Evolutionary conservation across 2,329 filamentous ascomycete genomes (phyloP).

Genomic region (Aspergillus puulaauensis): DNA sequence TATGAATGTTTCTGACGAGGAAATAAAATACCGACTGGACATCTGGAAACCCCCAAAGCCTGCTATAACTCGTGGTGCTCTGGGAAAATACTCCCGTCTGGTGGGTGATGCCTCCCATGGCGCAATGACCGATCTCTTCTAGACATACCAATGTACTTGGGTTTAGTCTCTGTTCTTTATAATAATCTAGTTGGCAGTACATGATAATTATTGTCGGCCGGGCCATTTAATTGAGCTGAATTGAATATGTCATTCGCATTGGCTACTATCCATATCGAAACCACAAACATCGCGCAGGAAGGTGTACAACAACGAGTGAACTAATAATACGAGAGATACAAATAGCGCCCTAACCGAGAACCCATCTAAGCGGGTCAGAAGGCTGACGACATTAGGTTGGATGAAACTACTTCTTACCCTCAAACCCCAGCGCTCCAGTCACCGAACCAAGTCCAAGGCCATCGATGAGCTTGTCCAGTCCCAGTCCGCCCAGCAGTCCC

Average conservation of each 20-base stretch:
- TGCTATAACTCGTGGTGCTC: no score
- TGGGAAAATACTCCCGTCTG: no score
- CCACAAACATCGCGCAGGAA: background rate
- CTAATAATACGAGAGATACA: background rate
- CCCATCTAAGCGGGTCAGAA: background rate
- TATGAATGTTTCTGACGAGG: no score
- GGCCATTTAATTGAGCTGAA: no score
- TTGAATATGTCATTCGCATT: background rate
- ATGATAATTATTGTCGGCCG: no score
- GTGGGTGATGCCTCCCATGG: no score
- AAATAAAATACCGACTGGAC: no score
- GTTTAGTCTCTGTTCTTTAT: no score
- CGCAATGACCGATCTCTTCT: no score
- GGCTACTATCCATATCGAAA: background rate
- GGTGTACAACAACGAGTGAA: background rate
- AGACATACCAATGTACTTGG: no score
- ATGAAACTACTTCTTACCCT: conserved; percentile 49
- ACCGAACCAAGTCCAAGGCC: conserved; percentile 52
- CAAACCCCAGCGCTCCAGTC: conserved; percentile 38
- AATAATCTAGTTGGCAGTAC: no score
- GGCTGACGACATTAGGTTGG: background rate
- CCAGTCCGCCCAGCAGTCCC: conserved; percentile 71
- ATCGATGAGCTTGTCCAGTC: conserved; percentile 56
- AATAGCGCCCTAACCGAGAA: background rate
- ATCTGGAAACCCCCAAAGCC: no score